Conservation (phyloP, 306 rosid genomes). For the Hippophae tibetana region DNA sequence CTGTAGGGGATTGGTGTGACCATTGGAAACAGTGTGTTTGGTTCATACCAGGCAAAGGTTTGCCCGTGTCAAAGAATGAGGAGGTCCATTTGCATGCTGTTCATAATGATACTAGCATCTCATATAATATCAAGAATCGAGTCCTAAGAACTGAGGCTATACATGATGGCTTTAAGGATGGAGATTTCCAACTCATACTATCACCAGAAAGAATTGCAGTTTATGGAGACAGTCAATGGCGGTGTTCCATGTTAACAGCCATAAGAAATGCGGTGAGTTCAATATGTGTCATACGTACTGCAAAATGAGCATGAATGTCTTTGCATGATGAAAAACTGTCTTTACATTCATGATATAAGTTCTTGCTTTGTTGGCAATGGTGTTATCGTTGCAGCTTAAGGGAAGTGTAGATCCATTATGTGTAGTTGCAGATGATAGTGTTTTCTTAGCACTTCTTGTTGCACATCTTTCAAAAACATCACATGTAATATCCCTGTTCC, state of each 20-base stretch:
- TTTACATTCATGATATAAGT: constrained; percentile 6
- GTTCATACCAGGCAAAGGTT: constrained; percentile 77
- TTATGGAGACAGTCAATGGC: constrained; percentile 73
- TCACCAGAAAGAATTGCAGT: constrained; percentile 74
- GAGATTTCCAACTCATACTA: constrained; percentile 42
- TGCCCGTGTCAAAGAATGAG: constrained; percentile 42
- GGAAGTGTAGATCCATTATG: constrained; percentile 49
- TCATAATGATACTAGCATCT: constrained; percentile 58
- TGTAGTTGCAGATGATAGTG: constrained; percentile 74
- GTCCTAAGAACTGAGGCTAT: constrained; percentile 28
- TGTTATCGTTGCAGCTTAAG: constrained; percentile 45
- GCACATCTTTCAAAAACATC: constrained; percentile 46
- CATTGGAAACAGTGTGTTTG: constrained; percentile 99
- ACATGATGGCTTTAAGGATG: constrained; percentile 23
- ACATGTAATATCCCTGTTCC: constrained; percentile 52
- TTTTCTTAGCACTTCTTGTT: constrained; percentile 58
- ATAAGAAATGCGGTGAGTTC: constrained; percentile 35
- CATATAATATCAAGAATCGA: constrained; percentile 39
- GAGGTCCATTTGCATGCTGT: constrained; percentile 23
- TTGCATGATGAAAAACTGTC: too few species aligned
- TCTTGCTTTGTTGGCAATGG: constrained; percentile 19
- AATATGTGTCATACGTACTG: too few species aligned
- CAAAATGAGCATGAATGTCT: too few species aligned
- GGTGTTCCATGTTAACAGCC: constrained; percentile 49
- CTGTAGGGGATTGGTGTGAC: constrained; percentile 76